A percentile compares a stretch with the other conserved stretches of the same genome.
phyloP scores from a whole-genome alignment of 495 filamentous ascomycete species.

The Aspergillus indologenus region DNA sequence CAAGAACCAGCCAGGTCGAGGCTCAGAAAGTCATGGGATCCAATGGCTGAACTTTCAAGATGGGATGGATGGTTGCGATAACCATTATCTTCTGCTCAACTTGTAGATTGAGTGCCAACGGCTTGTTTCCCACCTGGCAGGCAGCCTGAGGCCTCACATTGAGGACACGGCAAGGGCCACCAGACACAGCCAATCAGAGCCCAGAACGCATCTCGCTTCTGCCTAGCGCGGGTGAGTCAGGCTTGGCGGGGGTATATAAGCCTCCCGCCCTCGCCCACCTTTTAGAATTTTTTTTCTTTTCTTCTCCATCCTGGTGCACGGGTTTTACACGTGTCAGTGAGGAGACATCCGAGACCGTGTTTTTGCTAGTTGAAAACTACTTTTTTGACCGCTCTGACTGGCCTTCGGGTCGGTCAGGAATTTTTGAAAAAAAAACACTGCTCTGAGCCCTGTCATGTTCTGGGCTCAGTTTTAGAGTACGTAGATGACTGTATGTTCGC shows the following conservation, averaged over 20 bases:
- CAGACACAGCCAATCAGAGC: background rate
- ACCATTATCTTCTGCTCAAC: no score
- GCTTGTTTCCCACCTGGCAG: no score
- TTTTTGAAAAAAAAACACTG: constrained; percentile 47
- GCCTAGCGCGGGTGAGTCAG: constrained; percentile 22
- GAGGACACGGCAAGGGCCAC: background rate
- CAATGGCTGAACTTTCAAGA: no score
- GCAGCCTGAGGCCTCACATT: background rate
- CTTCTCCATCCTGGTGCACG: constrained; percentile 51
- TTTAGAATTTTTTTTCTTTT: constrained; percentile 38
- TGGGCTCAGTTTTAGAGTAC: constrained; percentile 19
- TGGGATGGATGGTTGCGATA: no score
- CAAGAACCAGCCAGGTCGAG: no score
- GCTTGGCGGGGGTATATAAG: constrained; percentile 25
- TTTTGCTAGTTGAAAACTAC: constrained; percentile 63
- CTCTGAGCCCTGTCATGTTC: constrained; percentile 25
- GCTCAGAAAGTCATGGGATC: no score
- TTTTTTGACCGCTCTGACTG: constrained; percentile 47
- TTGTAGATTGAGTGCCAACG: no score
- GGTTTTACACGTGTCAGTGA: constrained; percentile 57
- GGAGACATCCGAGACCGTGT: constrained; percentile 57
- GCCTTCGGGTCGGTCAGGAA: constrained; percentile 47
- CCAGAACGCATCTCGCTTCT: constrained; percentile 24
- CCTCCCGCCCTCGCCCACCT: constrained; percentile 7
- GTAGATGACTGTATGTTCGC: constrained; percentile 6